Evolutionary conservation across 495 filamentous ascomycete species (phyloP).

Genomic region (Trichoderma reesei): DNA sequence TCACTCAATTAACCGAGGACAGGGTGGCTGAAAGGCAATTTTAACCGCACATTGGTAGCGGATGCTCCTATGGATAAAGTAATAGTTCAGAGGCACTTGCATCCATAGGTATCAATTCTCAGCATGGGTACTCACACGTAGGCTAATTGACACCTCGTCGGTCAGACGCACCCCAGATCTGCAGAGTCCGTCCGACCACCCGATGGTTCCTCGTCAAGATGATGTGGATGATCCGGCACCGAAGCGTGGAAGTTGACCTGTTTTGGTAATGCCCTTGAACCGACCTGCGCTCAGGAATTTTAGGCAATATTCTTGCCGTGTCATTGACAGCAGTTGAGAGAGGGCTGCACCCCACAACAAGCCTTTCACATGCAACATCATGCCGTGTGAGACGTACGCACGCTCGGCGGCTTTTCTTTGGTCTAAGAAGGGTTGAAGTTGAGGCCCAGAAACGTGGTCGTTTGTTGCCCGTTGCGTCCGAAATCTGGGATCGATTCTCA

Average conservation of each 20-base stretch:
- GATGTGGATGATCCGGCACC: neutral
- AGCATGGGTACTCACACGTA: neutral
- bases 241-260: neutral
- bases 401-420: too few relatives aligned
- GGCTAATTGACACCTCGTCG: neutral
- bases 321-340: neutral
- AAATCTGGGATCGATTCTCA: too few relatives aligned
- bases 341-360: neutral
- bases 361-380: neutral
- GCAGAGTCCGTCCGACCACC: neutral
- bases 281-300: neutral
- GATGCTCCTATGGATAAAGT: neutral
- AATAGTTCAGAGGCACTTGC: neutral
- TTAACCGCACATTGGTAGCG: neutral
- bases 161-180: slow-evolving; percentile 2
- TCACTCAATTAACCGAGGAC: neutral
- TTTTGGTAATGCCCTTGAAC: neutral
- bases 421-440: too few relatives aligned
- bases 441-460: too few relatives aligned
- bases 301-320: neutral
- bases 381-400: too few relatives aligned
- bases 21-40: neutral
- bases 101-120: neutral
- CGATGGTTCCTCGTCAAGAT: neutral
- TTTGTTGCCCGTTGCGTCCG: too few relatives aligned